Percentiles rank a stretch among this genome's conserved stretches.
These are phyloP conservation scores for Phyllachora maydis DNA, from an alignment of 2,329 filamentous ascomycete species.

Conservation along the genomic window DNA sequence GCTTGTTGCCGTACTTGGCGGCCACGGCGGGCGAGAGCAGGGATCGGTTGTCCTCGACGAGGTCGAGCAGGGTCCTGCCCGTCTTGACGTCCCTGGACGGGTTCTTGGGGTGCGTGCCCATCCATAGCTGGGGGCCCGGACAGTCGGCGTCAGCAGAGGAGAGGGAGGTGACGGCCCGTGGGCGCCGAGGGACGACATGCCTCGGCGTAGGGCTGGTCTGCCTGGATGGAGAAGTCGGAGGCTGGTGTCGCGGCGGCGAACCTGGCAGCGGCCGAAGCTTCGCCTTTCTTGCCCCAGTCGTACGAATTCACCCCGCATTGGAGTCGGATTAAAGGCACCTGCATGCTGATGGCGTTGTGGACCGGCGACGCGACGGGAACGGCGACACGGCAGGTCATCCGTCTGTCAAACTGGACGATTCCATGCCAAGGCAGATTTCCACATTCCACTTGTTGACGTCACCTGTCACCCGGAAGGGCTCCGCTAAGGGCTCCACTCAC, in stretches of 20 bases:
- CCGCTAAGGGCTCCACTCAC: too few species aligned
- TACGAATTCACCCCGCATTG: slow-evolving; percentile 94
- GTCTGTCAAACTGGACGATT: too few species aligned
- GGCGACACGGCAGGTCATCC: too few species aligned
- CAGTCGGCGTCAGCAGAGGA: slow-evolving; percentile 1
- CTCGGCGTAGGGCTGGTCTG: slow-evolving; percentile 88
- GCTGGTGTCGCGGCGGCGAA: slow-evolving; percentile 73
- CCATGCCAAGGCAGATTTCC: too few species aligned
- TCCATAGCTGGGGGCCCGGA: slow-evolving; percentile 83
- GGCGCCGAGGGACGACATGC: slow-evolving; percentile 21
- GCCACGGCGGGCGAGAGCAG: slow-evolving; percentile 57
- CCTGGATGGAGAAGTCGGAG: slow-evolving; percentile 53
- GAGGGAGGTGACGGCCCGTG: slow-evolving; percentile 3
- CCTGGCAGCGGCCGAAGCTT: slow-evolving; percentile 68
- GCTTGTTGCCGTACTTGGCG: slow-evolving; percentile 56
- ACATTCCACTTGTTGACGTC: too few species aligned
- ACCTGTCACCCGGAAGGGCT: too few species aligned
- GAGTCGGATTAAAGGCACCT: slow-evolving; percentile 67
- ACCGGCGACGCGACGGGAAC: too few species aligned
- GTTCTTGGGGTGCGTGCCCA: slow-evolving; percentile 94
- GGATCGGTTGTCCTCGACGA: slow-evolving; percentile 70
- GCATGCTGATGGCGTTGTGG: too few species aligned
- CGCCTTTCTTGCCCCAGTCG: slow-evolving; percentile 93
- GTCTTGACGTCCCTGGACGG: slow-evolving; percentile 79
- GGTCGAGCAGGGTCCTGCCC: slow-evolving; percentile 66